Evolutionary conservation across 305 asterid genomes (phyloP), one percentile per base, ranked within the genome.

Genomic region (Rubia tinctorum): DNA sequence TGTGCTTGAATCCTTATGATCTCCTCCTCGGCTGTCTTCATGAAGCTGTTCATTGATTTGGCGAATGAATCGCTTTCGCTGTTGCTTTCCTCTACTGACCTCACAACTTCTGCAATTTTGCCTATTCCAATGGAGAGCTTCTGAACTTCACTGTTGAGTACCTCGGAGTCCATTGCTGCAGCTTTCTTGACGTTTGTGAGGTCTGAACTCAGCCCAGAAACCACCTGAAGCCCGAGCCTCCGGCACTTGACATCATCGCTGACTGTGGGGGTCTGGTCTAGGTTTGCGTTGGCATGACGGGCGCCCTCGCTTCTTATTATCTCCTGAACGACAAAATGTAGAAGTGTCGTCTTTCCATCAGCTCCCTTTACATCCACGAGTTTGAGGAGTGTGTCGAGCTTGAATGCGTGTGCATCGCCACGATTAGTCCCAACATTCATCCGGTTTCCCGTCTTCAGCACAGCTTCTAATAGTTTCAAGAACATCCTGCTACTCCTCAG

Each of bases 401-500:
- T 95, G 88, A 92, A 95, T 1, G 98, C 99, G 60, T 88, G 98
- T 10, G 99, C 99, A 78, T 93, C 96, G 1, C 99, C 99, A 0
- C 98, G 90, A 49, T 95, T 92, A 25, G 99, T 95, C 74, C 99
- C 99, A 51, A 95, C 98, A 44, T 95, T 95, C 99, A 95, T 95
- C 63, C 99, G 92, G 72, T 95, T 95, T 37, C 98, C 97, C 0
- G 99, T 95, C 81, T 92, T 92, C 75, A 92, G 77, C 67, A 95
- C 98, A 11, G 99, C 98, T 83, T 95, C 99, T 75, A 95, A 87
- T 72, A 95, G 96, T 79, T 95, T 95, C 62, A 90, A 85, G 88
- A 95, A 95, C 98, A 92, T 90, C 71, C 93, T 86, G 74, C 91
- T 90, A 62, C 82, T 84, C 81, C 97, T 86, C 79, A 95, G 69